Evolutionary conservation across 306 rosid genomes (phyloP).

Genomic region (Psophocarpus tetragonolobus): DNA sequence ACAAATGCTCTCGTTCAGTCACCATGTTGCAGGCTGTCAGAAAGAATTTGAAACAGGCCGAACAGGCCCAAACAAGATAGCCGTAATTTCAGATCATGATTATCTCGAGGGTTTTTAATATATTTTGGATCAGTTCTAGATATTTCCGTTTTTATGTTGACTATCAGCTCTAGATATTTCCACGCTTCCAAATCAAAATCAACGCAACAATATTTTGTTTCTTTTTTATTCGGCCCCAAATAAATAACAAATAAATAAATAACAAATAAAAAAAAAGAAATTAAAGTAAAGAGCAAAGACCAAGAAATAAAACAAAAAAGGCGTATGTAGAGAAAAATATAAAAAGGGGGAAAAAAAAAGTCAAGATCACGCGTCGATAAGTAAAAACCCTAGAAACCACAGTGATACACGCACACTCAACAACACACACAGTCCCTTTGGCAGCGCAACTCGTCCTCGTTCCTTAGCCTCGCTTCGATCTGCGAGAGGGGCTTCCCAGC

Average conservation of each 20-base stretch:
- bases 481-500: slow-evolving; percentile 47
- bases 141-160: neutral
- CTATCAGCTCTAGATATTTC: neutral
- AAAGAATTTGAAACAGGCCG: too few relatives aligned
- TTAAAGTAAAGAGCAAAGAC: neutral
- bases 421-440: neutral
- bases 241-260: too few relatives aligned
- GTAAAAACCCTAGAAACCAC: slow-evolving; percentile 41
- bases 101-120: too few relatives aligned
- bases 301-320: neutral
- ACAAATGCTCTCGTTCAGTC: too few relatives aligned
- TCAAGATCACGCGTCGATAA: neutral
- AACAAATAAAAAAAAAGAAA: neutral
- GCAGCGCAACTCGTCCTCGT: neutral
- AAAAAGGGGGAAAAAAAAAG: neutral
- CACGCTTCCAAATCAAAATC: neutral
- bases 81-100: too few relatives aligned
- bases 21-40: too few relatives aligned
- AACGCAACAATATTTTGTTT: too few relatives aligned
- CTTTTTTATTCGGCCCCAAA: neutral
- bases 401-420: neutral
- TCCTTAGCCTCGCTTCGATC: neutral
- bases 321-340: neutral
- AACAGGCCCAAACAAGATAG: too few relatives aligned
- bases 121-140: neutral